Base-by-base conservation (phyloP, 176 grass and related monocot genomes). In the Hordeum marinum region DNA sequence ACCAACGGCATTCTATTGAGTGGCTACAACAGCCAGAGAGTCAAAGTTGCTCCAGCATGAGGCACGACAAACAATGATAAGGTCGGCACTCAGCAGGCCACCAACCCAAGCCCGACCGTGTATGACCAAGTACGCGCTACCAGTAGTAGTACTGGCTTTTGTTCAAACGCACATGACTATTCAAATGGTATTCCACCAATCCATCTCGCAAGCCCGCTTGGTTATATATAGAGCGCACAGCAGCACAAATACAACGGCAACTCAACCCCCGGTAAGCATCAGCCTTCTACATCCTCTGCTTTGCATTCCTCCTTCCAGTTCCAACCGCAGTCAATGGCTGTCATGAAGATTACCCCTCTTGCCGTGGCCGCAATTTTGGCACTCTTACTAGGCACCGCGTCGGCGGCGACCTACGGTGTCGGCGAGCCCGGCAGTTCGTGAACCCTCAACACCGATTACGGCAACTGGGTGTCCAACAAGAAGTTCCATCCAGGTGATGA, bases 351-450 rank as follows among this genome's bases (percentile, higher is more conserved):
- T 23, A 50, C 34, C 6, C 40, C 79, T 32, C 25, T 48, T 9
- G n/a, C 89, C 15, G 1, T 79, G 27, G 82, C 85, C 11, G 18
- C 75, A 2, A 17, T 84, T 15, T 52, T 15, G 10, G 11, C 0
- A 8, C 14, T 80, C 9, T 6, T 48, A 6, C 10, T 92, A 4
- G 62, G 85, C 57, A 36, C 84, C 9, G 90, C 83, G 20, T 77
- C 87, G 17, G 88, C 76, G 7, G 63, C 68, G 52, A 81, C 74
- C 67, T 92, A 95, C 88, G 73, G 17, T 71, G 88, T 90, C 17
- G 88, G 83, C 40, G 78, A 40, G 40, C 88, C 78, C 6, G 3
- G 2, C 57, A 89, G 90, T 3, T 46, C 43, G 3, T 95, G 93
- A 90, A 60, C 71, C 76, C 80, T 90, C 2, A 0, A 0, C 1